Evolutionary conservation across 805 yeast species (phyloP).

Genomic region (Lachancea waltii): DNA sequence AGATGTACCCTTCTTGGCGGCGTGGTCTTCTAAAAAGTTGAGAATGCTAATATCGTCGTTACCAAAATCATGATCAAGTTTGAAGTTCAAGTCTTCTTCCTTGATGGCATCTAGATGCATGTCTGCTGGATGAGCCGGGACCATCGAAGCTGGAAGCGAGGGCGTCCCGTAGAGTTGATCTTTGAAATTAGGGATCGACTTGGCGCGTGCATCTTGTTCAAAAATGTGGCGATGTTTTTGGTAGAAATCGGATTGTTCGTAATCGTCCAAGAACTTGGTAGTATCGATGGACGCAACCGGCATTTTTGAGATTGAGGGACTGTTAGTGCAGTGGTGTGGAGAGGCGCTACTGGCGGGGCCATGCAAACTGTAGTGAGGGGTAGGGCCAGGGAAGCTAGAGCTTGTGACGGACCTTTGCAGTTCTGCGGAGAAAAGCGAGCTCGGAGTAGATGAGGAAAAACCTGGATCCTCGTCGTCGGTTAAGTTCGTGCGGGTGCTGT

Average conservation of each 20-base stretch:
- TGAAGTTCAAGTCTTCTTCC: constrained; percentile 10
- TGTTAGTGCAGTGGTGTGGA: constrained; percentile 4
- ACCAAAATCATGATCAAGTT: constrained; percentile 8
- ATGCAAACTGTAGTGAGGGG: constrained; percentile 1
- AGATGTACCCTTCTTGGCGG: background rate
- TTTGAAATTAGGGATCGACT: background rate
- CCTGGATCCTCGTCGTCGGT: constrained; percentile 23
- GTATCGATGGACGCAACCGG: constrained; percentile 7
- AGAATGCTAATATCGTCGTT: constrained; percentile 11
- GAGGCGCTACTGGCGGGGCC: constrained; percentile 4
- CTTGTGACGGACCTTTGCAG: constrained; percentile 11
- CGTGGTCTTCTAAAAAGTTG: constrained; percentile 11
- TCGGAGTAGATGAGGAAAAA: constrained; percentile 23
- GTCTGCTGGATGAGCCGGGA: constrained; percentile 4
- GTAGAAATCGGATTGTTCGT: constrained; percentile 20
- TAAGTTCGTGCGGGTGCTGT: constrained; percentile 13
- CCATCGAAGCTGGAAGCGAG: constrained; percentile 1
- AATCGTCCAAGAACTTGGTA: constrained; percentile 18
- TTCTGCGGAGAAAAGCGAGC: constrained; percentile 23
- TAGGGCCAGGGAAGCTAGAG: constrained; percentile 5
- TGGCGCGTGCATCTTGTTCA: constrained; percentile 1
- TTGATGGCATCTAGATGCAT: constrained; percentile 10
- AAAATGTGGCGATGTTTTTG: constrained; percentile 13
- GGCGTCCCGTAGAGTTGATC: background rate
- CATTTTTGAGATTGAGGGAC: constrained; percentile 4